Base-by-base conservation (phyloP, 345 rosid genomes). In the Syzygium aqueum region DNA sequence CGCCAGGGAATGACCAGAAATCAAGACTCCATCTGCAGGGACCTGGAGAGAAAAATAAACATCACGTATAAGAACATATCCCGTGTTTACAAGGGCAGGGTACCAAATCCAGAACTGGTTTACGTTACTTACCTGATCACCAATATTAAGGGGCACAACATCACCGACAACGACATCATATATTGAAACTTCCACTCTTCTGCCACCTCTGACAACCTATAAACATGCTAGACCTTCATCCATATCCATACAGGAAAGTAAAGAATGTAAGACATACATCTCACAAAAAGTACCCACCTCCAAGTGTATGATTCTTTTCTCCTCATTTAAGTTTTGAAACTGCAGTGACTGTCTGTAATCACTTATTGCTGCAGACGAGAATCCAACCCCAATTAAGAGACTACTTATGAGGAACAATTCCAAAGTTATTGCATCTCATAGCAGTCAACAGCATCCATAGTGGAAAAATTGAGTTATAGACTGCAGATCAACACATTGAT, bases 81-180 rank as follows among this genome's bases (percentile, higher is more conserved):
- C 25, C 86, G 53, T 23, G 73, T 84, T 43, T 17, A 65, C 89
- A 51, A 86, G 56, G 7, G 28, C 78, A 84, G 50, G 37, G 30
- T 13, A 46, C 6, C 49, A 49, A 53, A 37, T 56, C 56, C 59
- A 59, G 87, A 84, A 67, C 43, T 30, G 85, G 54, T 53, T 6
- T 27, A 28, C 30, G 59, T 46, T 63, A 90, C 87, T 89, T 90
- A 90, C 99, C 98, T 97, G 99, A 89, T 97, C 99, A 89, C 99
- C 99, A 89, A 94, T 97, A 85, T 93, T 94, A 67, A 97, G 98
- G 86, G 99, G 99, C 84, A 97, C 85, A 80, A 98, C 91, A 90
- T 97, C 99, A 85, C 99, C 99, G 88, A 97, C 98, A 37, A 97
- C 98, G 86, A 96, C 89, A 91, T 98, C 99, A 88, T 95, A 96